phyloP scores from a whole-genome alignment of 2,329 filamentous ascomycete species.

The Sarocladium kiliense region DNA sequence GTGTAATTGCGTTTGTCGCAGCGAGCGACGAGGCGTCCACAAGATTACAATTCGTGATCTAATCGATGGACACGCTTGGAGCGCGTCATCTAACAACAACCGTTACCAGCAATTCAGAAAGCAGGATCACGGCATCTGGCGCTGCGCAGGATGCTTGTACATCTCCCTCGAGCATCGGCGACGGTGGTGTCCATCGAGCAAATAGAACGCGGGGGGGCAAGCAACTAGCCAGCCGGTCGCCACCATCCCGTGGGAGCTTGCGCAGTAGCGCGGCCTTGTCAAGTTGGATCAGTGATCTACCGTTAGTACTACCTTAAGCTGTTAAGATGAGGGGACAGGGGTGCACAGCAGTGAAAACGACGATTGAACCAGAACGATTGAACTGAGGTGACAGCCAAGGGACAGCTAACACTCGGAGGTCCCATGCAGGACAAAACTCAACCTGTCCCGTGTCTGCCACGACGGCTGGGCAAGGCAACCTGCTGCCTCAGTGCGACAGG shows the following conservation, averaged over 20 bases:
- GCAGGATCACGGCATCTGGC: neutral
- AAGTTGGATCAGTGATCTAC: neutral
- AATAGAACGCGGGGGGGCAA: constrained; percentile 1
- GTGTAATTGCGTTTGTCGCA: neutral
- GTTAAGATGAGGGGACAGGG: neutral
- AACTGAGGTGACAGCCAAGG: neutral
- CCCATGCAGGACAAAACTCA: neutral
- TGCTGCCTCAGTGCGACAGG: too few relatives aligned
- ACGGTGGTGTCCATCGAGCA: constrained; percentile 8
- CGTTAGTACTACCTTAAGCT: neutral
- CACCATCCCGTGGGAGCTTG: neutral
- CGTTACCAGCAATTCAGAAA: neutral
- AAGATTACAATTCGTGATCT: neutral
- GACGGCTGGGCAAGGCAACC: neutral
- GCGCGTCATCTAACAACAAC: neutral
- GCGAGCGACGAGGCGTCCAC: neutral
- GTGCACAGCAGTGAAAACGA: too few relatives aligned
- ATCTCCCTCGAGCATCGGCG: neutral
- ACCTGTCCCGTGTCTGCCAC: neutral
- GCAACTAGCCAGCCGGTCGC: neutral
- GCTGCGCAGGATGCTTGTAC: neutral
- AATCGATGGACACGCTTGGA: neutral
- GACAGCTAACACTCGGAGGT: neutral
- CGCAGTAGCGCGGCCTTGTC: constrained; percentile 1
- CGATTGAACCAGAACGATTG: neutral